A percentile compares a stretch with the other conserved stretches of the same genome.
Conservation (phyloP, 257 asterid genomes). For the Leptodermis oblonga region DNA sequence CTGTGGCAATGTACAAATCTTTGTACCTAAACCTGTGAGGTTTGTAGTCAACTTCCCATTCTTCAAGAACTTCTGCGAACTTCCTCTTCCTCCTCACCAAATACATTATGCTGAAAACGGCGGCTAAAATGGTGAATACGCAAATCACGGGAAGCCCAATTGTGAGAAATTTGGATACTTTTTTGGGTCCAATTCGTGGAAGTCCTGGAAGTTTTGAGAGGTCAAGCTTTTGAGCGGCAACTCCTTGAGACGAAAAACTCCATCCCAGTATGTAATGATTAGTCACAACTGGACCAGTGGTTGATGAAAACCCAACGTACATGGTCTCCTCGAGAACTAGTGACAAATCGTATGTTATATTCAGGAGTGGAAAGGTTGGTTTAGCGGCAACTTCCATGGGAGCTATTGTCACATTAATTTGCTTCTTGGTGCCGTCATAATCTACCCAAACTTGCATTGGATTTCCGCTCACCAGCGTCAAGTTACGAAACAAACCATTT, state of each 20-base stretch:
- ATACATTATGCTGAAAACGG: conserved; percentile 16
- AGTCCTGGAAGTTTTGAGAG: conserved; percentile 48
- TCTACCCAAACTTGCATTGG: conserved; percentile 56
- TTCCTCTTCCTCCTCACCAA: conserved; percentile 32
- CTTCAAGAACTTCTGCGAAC: conserved; percentile 53
- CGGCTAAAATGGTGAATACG: neutral
- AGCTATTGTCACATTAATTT: conserved; percentile 40
- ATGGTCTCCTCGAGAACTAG: conserved; percentile 32
- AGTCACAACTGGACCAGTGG: conserved; percentile 39
- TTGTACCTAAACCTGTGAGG: conserved; percentile 56
- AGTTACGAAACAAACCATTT: conserved; percentile 25
- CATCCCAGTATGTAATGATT: conserved; percentile 61
- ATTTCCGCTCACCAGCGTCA: conserved; percentile 39
- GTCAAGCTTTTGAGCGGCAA: conserved; percentile 30
- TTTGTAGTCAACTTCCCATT: conserved; percentile 52
- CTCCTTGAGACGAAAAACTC: conserved; percentile 48
- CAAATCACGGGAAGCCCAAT: conserved; percentile 35
- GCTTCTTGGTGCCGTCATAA: conserved; percentile 23
- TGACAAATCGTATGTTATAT: conserved; percentile 33
- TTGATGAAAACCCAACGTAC: conserved; percentile 62
- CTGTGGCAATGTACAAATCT: conserved; percentile 56
- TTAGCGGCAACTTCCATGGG: conserved; percentile 22
- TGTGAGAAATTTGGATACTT: conserved; percentile 23
- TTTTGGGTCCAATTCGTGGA: conserved; percentile 50
- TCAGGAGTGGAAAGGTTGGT: conserved; percentile 42